These are phyloP conservation scores for Fusarium decemcellulare DNA, from an alignment of 2,329 filamentous ascomycete species.

Conservation along the genomic window DNA sequence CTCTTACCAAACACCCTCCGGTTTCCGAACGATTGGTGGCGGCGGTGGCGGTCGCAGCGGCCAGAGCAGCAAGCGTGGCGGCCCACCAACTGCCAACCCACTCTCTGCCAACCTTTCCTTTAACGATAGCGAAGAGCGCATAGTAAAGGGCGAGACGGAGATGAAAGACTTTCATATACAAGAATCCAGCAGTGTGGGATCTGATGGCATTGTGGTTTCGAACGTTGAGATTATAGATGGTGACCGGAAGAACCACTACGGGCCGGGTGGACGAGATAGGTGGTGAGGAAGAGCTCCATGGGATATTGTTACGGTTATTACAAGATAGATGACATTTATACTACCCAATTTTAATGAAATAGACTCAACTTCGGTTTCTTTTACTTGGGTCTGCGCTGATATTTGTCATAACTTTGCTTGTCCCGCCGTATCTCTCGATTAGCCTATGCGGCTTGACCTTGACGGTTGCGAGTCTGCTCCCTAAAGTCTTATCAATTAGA, in stretches of 20 bases:
- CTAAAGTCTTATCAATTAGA: too few species aligned
- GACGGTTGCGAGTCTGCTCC: too few species aligned
- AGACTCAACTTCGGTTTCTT: too few species aligned
- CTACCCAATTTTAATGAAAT: too few species aligned
- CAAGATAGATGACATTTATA: neutral
- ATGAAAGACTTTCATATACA: conserved; percentile 38
- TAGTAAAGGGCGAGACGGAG: conserved; percentile 59
- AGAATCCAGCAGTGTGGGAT: conserved; percentile 30
- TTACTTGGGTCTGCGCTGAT: too few species aligned
- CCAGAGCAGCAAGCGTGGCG: conserved; percentile 49
- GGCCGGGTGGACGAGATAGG: conserved; percentile 7
- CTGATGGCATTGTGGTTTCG: conserved; percentile 56
- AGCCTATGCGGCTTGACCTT: too few species aligned
- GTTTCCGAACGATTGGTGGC: conserved; percentile 58
- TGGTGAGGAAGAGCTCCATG: conserved; percentile 28
- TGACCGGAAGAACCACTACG: conserved; percentile 22
- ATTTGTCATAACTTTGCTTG: too few species aligned
- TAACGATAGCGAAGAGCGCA: conserved; percentile 55
- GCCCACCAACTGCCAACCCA: conserved; percentile 51
- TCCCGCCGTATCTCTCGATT: too few species aligned
- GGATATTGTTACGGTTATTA: neutral
- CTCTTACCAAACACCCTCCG: conserved; percentile 54
- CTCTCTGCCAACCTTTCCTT: conserved; percentile 55
- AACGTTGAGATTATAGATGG: conserved; percentile 55
- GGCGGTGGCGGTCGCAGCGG: conserved; percentile 50